Percentiles rank a stretch among this genome's conserved stretches.
phyloP scores from a whole-genome alignment of 345 rosid genomes.

The Crucihimalaya himalaica region DNA sequence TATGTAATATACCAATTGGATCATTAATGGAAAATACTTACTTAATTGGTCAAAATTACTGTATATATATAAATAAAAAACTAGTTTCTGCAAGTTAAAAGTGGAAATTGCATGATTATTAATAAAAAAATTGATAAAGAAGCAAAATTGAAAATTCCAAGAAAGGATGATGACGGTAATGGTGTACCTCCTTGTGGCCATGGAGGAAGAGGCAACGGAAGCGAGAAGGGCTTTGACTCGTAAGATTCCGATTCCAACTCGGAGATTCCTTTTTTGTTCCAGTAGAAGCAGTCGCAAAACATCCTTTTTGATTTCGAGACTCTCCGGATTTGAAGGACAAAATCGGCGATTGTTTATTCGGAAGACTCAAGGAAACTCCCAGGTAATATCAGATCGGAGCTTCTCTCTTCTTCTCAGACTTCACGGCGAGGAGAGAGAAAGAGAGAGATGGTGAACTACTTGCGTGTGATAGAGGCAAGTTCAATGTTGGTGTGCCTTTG shows the following conservation, averaged over 20 bases:
- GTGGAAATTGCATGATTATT: background rate
- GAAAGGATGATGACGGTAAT: background rate
- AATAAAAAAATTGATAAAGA: too few relatives aligned
- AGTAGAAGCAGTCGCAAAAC: conserved; percentile 65
- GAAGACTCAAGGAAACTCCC: background rate
- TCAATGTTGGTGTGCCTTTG: conserved; percentile 13
- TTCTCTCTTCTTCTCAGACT: conserved; percentile 9
- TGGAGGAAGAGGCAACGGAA: conserved; percentile 65
- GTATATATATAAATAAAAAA: too few relatives aligned
- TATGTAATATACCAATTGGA: too few relatives aligned
- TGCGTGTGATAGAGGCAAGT: conserved; percentile 42
- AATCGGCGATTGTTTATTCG: background rate
- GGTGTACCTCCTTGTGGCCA: conserved; percentile 77
- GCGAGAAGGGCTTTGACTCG: conserved; percentile 53
- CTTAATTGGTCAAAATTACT: background rate
- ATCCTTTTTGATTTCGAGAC: conserved; percentile 39
- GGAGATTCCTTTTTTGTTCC: conserved; percentile 43
- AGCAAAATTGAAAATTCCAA: background rate
- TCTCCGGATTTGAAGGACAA: background rate
- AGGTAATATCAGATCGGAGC: conserved; percentile 14
- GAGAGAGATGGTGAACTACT: background rate
- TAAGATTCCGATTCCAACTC: conserved; percentile 39
- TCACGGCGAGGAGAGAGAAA: conserved; percentile 37
- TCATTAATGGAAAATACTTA: too few relatives aligned
- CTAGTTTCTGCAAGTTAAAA: background rate